Percentiles rank a stretch among this genome's conserved stretches.
Conservation (phyloP, 2,329 filamentous ascomycete genomes). For the Penicillium brevicompactum region DNA sequence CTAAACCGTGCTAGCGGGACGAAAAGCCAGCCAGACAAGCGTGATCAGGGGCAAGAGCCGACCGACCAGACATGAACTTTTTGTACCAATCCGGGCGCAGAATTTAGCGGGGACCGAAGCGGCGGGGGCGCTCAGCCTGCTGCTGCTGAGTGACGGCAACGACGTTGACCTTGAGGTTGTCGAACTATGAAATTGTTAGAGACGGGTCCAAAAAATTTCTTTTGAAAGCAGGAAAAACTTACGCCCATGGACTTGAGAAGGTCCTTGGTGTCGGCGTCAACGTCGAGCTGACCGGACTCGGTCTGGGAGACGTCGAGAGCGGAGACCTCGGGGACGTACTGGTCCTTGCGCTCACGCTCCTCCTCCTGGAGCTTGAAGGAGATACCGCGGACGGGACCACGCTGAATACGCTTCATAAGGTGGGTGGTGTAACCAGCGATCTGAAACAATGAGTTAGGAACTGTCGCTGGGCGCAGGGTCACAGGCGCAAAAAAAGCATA, state of each 20-base stretch:
- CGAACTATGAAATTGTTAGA: slow-evolving; percentile 67
- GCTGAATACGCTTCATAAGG: slow-evolving; percentile 99
- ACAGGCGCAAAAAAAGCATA: slow-evolving; percentile 44
- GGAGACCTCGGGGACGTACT: slow-evolving; percentile 99
- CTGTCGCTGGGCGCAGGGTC: background rate
- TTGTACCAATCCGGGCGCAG: slow-evolving; percentile 21
- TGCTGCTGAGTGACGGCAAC: slow-evolving; percentile 88
- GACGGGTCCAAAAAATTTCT: background rate
- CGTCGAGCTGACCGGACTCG: slow-evolving; percentile 90
- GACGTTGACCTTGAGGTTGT: slow-evolving; percentile 96
- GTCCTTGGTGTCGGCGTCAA: slow-evolving; percentile 98
- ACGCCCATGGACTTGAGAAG: slow-evolving; percentile 98
- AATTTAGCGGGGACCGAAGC: slow-evolving; percentile 58
- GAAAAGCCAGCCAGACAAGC: slow-evolving; percentile 31
- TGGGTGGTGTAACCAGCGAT: slow-evolving; percentile 99
- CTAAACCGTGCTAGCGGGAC: slow-evolving; percentile 30
- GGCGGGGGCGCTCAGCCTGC: slow-evolving; percentile 76
- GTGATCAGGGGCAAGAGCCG: slow-evolving; percentile 30
- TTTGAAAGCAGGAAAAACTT: slow-evolving; percentile 53
- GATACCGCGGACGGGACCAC: slow-evolving; percentile 98
- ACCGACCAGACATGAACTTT: slow-evolving; percentile 32
- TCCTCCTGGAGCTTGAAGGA: slow-evolving; percentile 99
- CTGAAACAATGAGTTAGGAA: slow-evolving; percentile 46
- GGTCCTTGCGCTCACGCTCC: slow-evolving; percentile 99
- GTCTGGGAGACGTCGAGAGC: slow-evolving; percentile 96